phyloP scores from a whole-genome alignment of 331 rosid genomes.

The Telfairia occidentalis region DNA sequence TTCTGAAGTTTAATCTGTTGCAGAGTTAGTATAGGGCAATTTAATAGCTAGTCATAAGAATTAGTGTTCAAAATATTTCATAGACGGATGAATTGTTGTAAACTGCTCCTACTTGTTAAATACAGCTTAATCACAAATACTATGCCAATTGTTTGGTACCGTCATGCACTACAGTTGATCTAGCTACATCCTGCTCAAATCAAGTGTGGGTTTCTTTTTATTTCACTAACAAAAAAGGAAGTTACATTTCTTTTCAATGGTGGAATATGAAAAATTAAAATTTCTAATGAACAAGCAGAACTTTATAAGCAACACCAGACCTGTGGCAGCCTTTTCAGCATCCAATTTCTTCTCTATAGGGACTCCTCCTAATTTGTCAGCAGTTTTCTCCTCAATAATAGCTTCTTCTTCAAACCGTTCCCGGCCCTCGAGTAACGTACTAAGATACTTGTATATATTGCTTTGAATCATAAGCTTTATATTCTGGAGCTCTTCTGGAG shows the following conservation, averaged over 20 bases:
- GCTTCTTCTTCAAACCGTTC: conserved; percentile 88
- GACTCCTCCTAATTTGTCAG: conserved; percentile 46
- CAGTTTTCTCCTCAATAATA: conserved; percentile 28
- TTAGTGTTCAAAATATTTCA: background rate
- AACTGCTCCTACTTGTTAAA: background rate
- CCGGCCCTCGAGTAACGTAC: conserved; percentile 78
- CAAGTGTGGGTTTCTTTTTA: conserved; percentile 12
- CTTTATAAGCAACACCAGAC: conserved; percentile 18
- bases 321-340: conserved; percentile 32
- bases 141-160: background rate
- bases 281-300: background rate
- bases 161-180: background rate
- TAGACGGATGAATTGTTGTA: background rate
- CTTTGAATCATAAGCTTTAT: conserved; percentile 84
- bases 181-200: background rate
- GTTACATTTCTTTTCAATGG: background rate
- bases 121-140: background rate
- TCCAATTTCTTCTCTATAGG: conserved; percentile 31
- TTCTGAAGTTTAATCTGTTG: background rate
- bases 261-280: background rate
- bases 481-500: conserved; percentile 59
- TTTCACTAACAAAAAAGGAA: background rate
- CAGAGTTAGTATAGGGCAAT: background rate
- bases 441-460: conserved; percentile 79
- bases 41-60: background rate